Base-by-base conservation (phyloP, 352 stramenopile species). In the Pythium sukuiense region DNA sequence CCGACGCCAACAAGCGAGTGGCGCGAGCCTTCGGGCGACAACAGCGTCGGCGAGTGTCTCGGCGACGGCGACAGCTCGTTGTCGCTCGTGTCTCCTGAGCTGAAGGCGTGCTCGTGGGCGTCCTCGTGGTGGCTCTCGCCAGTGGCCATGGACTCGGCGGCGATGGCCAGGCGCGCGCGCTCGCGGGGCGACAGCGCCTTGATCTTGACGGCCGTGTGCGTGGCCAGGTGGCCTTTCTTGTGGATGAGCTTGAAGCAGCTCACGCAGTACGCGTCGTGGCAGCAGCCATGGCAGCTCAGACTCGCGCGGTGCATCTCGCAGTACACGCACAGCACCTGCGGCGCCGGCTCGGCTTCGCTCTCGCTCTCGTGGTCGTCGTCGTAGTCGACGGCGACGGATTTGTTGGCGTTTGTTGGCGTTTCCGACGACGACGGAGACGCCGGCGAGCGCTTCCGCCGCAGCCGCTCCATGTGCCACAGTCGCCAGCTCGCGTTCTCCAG, bases 191-290 rank as follows among this genome's bases (percentile, higher is more conserved):
- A 46, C 12, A 67, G 61, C 52, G 39, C 29, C 39, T 79, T 63
- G 72, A 81, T 83, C 70, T 89, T 90, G 61, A 86, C 73, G 45
- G 85, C 85, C 35, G 87, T 93, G 65, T 93, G 87, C 2, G 85
- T 91, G 9, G 87, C 85, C 48, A 95, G 66, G 61, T 87, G 86
- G 59, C 87, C 87, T 55, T 90, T 90, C 80, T 92, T 95, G 69
- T 95, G 87, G 43, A 95, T 83, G 57, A 95, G 73, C 63, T 93
- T 95, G 68, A 95, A 95, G 79, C 87, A 95, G 55, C 78, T 88
- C 32, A 92, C 81, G 64, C 87, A 95, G 73, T 95, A 95, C 6
- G 74, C 77, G 72, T 95, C 87, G 59, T 93, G 85, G 71, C 85
- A 93, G 72, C 87, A 95, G 65, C 87, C 85, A 33, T 92, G 81